Evolutionary conservation across 2,329 filamentous ascomycete genomes (phyloP), one percentile per base, ranked within the genome.

Genomic region (Venturia pyrina): DNA sequence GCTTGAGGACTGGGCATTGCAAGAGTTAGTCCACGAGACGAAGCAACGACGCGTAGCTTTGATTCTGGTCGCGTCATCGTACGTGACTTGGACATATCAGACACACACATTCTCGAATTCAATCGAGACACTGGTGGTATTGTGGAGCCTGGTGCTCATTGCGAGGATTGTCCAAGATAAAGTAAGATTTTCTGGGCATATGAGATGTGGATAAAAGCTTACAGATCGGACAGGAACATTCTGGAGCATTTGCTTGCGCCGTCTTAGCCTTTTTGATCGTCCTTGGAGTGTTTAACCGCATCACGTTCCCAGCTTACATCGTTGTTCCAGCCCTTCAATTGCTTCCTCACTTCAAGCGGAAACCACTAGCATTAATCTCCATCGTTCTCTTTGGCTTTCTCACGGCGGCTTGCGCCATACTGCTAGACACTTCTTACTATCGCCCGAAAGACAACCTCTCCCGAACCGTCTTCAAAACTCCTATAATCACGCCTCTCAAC

Each of bases 21-120:
- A 96, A 79, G 95, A 99, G 76, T 82, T 98, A 69, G 87, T 97
- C 65, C 86, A 87, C 68, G 89, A 89, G 48, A 87, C 87, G 68
- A 87, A 87, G 67, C 80, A 85, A 72, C 87, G 91, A 69, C 85
- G 85, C 70, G 81, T 89, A 65, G 91, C 92, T 11, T 85, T 96
- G 57, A 81, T 96, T 59, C 83, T 99, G 66, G 89, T 97, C 68
- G 92, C 93, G 59, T 98, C 93, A 37, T 97, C 92, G 34, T 99
- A 98, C 78, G 93, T 97, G 71, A 99, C 95, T 61, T 99, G 95
- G 93, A 97, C 93, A 57, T 96, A 93, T 78, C 95, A 99, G 78
- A 95, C 91, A 21, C 95, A 99, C 78, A 98, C 95, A 15, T 98
- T 99, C 76, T 98, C 93, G 69, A 99, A 99, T 78, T 96, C 93